phyloP scores from a whole-genome alignment of 768 basidiomycete species.

The Lactarius evosmus region DNA sequence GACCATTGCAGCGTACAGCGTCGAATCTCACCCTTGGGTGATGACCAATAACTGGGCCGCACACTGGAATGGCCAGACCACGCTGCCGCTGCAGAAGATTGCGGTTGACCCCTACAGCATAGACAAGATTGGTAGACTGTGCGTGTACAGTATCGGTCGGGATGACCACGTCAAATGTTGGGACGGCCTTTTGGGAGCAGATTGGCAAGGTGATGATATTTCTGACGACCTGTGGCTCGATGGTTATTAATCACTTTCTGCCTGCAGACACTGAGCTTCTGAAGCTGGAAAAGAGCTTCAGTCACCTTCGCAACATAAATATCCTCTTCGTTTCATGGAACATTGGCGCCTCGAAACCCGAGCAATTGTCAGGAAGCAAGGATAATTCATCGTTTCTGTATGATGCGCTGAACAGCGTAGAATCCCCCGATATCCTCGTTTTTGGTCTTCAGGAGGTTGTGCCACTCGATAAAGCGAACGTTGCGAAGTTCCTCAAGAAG shows the following conservation, averaged over 20 bases:
- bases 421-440: conserved; percentile 80
- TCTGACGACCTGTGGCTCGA: not conserved
- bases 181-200: conserved; percentile 83
- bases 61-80: conserved; percentile 44
- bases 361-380: conserved; percentile 57
- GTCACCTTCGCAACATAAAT: conserved; percentile 72
- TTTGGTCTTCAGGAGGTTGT: conserved; percentile 98
- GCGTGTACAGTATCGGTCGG: conserved; percentile 70
- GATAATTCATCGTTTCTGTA: conserved; percentile 80
- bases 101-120: conserved; percentile 73
- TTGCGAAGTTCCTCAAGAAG: conserved; percentile 79
- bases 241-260: conserved; percentile 1
- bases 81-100: conserved; percentile 58
- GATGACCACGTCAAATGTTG: conserved; percentile 76
- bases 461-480: conserved; percentile 92
- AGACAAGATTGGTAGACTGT: conserved; percentile 60
- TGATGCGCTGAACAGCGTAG: conserved; percentile 68
- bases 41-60: conserved; percentile 88
- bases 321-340: conserved; percentile 91
- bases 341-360: conserved; percentile 83
- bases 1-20: conserved; percentile 77
- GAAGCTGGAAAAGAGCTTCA: conserved; percentile 73
- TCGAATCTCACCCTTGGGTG: conserved; percentile 70
- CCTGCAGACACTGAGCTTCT: conserved; percentile 66
- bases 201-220: conserved; percentile 76